Evolutionary conservation across 257 asterid genomes (phyloP).

Genomic region (Penstemon newberryi): DNA sequence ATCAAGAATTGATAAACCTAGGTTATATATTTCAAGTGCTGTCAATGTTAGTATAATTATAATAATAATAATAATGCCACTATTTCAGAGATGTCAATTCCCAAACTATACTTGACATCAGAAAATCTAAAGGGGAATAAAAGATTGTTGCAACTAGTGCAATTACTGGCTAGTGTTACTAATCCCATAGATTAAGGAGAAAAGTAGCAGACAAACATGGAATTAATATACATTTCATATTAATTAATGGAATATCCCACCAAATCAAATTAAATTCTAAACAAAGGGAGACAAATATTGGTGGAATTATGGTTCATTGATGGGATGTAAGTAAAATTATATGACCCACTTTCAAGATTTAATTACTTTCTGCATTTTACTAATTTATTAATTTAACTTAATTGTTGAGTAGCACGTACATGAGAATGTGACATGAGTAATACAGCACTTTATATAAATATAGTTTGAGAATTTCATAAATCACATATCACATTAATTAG

Average conservation of each 20-base stretch:
- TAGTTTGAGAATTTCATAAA: not conserved
- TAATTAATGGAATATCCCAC: constrained; percentile 31
- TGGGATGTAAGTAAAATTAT: constrained; percentile 50
- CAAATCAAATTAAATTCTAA: constrained; percentile 24
- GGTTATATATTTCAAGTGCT: not conserved
- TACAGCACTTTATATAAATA: constrained; percentile 18
- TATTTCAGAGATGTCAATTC: constrained; percentile 47
- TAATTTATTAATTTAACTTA: not conserved
- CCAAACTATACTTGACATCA: constrained; percentile 52
- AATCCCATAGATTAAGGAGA: constrained; percentile 24
- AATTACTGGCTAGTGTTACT: constrained; percentile 47
- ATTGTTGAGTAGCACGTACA: constrained; percentile 17
- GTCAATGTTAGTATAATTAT: too few relatives aligned
- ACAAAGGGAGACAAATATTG: constrained; percentile 28
- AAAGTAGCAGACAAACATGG: constrained; percentile 35
- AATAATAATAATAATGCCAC: not conserved
- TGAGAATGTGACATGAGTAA: constrained; percentile 30
- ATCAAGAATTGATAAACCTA: constrained; percentile 19
- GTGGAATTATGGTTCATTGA: constrained; percentile 43
- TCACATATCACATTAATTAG: too few relatives aligned
- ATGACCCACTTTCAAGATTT: constrained; percentile 30
- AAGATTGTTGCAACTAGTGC: constrained; percentile 26
- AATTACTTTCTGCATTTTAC: not conserved
- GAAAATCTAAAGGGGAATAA: constrained; percentile 27
- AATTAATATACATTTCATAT: constrained; percentile 25